Conservation (phyloP, 805 yeast genomes). For the Saturnispora galanensis region DNA sequence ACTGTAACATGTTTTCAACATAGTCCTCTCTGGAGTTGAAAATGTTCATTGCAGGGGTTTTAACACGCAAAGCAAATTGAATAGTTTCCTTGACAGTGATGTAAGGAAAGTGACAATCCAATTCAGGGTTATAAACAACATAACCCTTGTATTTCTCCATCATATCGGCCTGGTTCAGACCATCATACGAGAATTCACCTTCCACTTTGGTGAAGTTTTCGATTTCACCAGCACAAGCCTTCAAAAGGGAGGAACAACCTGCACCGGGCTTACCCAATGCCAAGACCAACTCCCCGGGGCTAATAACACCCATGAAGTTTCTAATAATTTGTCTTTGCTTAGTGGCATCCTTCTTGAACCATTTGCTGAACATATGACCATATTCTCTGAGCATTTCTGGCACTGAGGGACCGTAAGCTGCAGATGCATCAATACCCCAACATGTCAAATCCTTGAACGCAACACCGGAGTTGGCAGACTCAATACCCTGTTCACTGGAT, state of each 20-base stretch:
- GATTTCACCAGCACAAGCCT: constrained; percentile 48
- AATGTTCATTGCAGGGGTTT: constrained; percentile 46
- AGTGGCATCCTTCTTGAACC: constrained; percentile 25
- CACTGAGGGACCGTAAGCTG: constrained; percentile 41
- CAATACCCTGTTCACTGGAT: constrained; percentile 36
- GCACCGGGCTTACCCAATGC: constrained; percentile 73
- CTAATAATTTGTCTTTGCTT: constrained; percentile 31
- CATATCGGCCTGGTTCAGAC: constrained; percentile 51
- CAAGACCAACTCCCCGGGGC: constrained; percentile 59
- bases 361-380: constrained; percentile 23
- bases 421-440: constrained; percentile 43
- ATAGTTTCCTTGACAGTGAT: constrained; percentile 67
- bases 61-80: constrained; percentile 57
- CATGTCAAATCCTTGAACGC: constrained; percentile 36
- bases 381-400: constrained; percentile 32
- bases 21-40: constrained; percentile 34
- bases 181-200: constrained; percentile 55
- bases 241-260: constrained; percentile 65
- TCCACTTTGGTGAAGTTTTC: constrained; percentile 35
- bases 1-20: constrained; percentile 33
- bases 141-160: constrained; percentile 45
- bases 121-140: constrained; percentile 47
- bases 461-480: constrained; percentile 42
- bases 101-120: constrained; percentile 69
- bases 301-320: constrained; percentile 32